Conservation (phyloP, 495 filamentous ascomycete genomes). For the Xylaria acuta region DNA sequence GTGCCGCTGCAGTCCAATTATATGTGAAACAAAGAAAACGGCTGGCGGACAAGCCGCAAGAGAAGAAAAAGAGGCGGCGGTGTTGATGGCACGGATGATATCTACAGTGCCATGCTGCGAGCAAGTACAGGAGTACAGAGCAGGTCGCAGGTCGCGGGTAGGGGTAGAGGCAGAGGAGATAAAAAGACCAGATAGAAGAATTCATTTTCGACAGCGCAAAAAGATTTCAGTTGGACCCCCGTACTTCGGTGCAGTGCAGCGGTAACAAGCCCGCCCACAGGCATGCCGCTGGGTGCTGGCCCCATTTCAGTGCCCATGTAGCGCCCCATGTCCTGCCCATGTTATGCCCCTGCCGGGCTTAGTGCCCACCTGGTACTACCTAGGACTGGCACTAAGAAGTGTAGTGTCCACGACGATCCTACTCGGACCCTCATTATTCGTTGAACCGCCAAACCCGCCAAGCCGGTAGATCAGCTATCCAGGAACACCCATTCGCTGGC, state of each 20-base stretch:
- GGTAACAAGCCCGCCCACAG: neutral
- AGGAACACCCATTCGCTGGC: conserved; percentile 31
- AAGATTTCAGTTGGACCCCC: conserved; percentile 20
- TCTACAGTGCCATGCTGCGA: conserved; percentile 23
- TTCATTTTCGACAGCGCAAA: conserved; percentile 14
- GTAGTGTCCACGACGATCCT: conserved; percentile 15
- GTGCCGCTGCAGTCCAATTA: neutral
- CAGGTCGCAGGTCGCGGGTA: neutral
- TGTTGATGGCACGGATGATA: neutral
- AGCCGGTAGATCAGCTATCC: conserved; percentile 39
- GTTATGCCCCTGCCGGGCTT: conserved; percentile 5
- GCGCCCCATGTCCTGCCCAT: neutral
- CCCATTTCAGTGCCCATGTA: conserved; percentile 13
- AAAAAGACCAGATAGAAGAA: conserved; percentile 4
- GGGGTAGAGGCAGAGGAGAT: neutral
- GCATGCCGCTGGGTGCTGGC: neutral
- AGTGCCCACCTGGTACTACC: conserved; percentile 4
- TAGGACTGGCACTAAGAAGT: neutral
- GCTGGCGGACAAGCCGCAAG: conserved; percentile 20
- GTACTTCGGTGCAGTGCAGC: neutral
- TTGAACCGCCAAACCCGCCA: conserved; percentile 32
- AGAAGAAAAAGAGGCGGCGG: conserved; percentile 6
- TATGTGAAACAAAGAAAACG: conserved; percentile 21
- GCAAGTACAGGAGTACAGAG: neutral
- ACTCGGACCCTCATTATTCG: conserved; percentile 4